Base-by-base conservation (phyloP, 2,329 filamentous ascomycete genomes). In the Talaromyces albobiverticillius region DNA sequence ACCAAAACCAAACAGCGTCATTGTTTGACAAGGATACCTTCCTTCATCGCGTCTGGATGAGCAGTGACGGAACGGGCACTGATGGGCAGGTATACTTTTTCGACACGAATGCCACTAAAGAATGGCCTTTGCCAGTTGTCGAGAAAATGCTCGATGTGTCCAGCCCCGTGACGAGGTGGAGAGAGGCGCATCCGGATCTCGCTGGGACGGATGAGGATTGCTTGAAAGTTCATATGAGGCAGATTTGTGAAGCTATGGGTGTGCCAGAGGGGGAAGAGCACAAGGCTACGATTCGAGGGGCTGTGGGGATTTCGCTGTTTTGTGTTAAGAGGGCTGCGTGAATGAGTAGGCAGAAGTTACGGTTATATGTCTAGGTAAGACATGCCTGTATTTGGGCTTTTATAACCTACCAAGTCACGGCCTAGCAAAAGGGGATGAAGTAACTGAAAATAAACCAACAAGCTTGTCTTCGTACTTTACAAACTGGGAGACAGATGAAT, bases 111-210 rank as follows among this genome's bases (percentile, higher is more conserved):
- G 14, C 46, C 9, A 31, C 20, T 23, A 18, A 49, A n/a, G 9
- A 22, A 34, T 49, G 46, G 46, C 32, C 32, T 16, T 16, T 49
- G 16, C 34, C 18, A 11, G 46, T n/a, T 9, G 46, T 40, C 5
- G 36, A 49, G 38, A 31, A 31, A 16, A 49, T 49, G 29, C 9
- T 36, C 31, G 46, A 31, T 13, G 38, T 16, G 9, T 31, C 26
- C 20, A 49, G 46, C 29, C 46, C 46, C 4, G 46, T 49, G 10
- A 49, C 36, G 14, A 10, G 46, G 5, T 49, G 46, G 46, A 31
- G 46, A 9, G 46, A 49, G 32, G 46, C 46, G 9, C 32, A 49
- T 38, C 46, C 46, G 18, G 46, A 38, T 7, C 36, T 49, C 20
- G 46, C 23, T 29, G 46, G 32, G 1, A 49, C 46, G 4, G 46